Base-by-base conservation (phyloP, 192 early-diverging fungal genomes). In the Geosiphon pyriformis region DNA sequence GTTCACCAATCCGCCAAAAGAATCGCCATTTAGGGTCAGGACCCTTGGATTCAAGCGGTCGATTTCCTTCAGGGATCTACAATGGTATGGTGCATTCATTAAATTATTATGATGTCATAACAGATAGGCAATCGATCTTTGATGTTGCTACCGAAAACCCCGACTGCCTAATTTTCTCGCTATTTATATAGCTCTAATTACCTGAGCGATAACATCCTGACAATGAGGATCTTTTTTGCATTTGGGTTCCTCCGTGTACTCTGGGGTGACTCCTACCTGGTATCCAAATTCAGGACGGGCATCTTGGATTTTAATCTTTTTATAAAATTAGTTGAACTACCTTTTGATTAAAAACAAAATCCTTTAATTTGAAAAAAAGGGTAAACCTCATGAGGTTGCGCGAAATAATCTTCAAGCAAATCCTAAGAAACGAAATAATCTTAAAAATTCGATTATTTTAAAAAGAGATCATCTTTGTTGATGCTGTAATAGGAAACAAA, bases 11-110 rank as follows among this genome's bases (percentile, higher is more conserved):
- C 22, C 85, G 75, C 81, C 84, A 85, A 76, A 87, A 87, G 75
- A 83, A 88, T 58, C 87, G 78, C 88, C 88, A 90, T 69, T 90
- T 90, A 34, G 85, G 85, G 68, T 90, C 88, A 3, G 78, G 69
- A 0, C 82, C 79, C 26, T 78, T 59, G 57, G 81, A 83, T 0
- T 34, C 56, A 56, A 86, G 55, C n/a, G 87, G 87, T 73, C 82
- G 73, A 69, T 85, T 79, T 26, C 74, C 70, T 48, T 73, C 71
- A 18, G 73, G 63, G 71, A 88, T 77, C 75, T 82, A 58, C 25
- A 61, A 25, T 15, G 17, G 20, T 56, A 49, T 25, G 37, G 7
- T 3, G 8, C 0, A 1, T 23, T 49, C 10, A 3, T 42, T 61
- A 30, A 66, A 15, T 2, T 22, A 27, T 2, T 26, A 1, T 0